These are phyloP conservation scores for Aspergillus fumigatus DNA, from an alignment of 2,329 filamentous ascomycete genomes.

Conservation along the genomic window DNA sequence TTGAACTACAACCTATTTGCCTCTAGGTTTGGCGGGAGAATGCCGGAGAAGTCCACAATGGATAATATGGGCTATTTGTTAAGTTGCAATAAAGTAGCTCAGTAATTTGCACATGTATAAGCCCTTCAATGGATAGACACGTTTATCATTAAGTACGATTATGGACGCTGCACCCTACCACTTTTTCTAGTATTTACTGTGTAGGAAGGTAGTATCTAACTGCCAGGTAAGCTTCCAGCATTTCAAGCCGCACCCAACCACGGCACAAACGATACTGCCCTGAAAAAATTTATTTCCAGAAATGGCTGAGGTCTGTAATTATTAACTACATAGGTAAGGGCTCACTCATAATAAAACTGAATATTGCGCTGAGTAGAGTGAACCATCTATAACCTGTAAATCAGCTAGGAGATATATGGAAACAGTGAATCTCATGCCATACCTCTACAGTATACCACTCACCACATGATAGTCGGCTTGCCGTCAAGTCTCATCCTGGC, in stretches of 20 bases:
- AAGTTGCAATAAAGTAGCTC: background rate
- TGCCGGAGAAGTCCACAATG: background rate
- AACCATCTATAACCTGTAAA: background rate
- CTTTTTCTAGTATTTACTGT: no score
- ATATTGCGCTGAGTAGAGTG: background rate
- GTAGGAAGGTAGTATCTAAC: no score
- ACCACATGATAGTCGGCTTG: background rate
- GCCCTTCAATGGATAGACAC: no score
- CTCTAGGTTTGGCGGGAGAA: background rate
- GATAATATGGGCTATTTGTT: background rate
- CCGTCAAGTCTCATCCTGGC: background rate
- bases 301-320: background rate
- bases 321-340: background rate
- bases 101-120: background rate
- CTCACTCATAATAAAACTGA: background rate
- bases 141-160: no score
- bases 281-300: background rate
- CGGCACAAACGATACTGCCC: background rate
- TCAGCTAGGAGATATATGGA: background rate
- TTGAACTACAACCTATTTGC: background rate
- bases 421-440: background rate
- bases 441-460: background rate
- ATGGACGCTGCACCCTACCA: no score
- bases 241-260: background rate
- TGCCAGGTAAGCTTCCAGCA: no score